These are phyloP conservation scores for Monosporascus sp. DNA, from an alignment of 2,329 filamentous ascomycete species.

Conservation along the genomic window DNA sequence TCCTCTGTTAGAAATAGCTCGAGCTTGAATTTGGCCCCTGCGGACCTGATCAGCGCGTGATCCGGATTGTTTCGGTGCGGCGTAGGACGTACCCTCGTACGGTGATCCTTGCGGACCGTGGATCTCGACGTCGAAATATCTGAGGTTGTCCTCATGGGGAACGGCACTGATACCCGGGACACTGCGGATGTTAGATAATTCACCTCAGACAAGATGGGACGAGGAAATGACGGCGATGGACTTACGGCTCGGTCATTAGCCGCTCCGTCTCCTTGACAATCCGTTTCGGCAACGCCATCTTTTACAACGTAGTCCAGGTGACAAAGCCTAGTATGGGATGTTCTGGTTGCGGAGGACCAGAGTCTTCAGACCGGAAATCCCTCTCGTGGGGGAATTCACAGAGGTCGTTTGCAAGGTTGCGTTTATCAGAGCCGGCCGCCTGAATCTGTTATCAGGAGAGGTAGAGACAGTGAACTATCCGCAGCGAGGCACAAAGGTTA, in stretches of 20 bases:
- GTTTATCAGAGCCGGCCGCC: no score
- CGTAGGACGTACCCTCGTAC: constrained; percentile 69
- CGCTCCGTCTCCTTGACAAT: constrained; percentile 99
- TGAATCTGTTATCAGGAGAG: no score
- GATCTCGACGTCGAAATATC: constrained; percentile 98
- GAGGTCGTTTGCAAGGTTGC: no score
- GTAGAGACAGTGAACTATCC: no score
- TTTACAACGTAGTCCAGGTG: constrained; percentile 3
- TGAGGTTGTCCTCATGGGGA: constrained; percentile 93
- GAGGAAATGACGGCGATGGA: constrained; percentile 2
- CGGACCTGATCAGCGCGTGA: constrained; percentile 2
- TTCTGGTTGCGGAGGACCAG: no score
- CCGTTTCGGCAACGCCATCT: constrained; percentile 82
- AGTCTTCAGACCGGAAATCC: no score
- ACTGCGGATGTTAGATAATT: constrained; percentile 38
- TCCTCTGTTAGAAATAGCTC: constrained; percentile 97
- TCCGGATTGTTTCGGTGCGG: background rate
- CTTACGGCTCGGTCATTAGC: constrained; percentile 92
- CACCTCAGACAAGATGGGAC: constrained; percentile 1
- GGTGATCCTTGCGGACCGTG: constrained; percentile 88
- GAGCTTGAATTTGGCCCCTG: constrained; percentile 84
- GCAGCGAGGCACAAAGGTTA: no score
- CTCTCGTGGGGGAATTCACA: no score
- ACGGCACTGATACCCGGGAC: constrained; percentile 94
- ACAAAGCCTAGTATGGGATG: background rate